phyloP scores from a whole-genome alignment of 768 basidiomycete species.

The Infundibulicybe gibba region DNA sequence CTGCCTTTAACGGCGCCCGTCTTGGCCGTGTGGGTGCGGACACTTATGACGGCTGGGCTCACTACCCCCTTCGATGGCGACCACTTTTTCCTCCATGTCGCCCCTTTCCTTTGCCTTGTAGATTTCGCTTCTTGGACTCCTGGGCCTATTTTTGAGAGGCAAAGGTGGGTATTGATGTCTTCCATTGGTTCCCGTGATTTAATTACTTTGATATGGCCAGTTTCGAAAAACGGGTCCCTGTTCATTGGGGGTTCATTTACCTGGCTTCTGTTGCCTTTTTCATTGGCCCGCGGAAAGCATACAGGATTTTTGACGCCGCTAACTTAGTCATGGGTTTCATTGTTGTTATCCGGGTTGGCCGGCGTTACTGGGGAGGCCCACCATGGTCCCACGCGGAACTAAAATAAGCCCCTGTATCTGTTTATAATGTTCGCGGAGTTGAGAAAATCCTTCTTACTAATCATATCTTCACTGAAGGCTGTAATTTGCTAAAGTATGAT shows the following conservation, averaged over 20 bases:
- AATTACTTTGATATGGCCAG: conserved; percentile 20
- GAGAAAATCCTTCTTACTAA: no score
- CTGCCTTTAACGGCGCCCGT: conserved; percentile 76
- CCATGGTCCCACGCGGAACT: conserved; percentile 20
- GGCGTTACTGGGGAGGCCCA: conserved; percentile 44
- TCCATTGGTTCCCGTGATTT: conserved; percentile 1
- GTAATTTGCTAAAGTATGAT: no score
- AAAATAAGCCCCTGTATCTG: no score
- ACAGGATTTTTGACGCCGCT: conserved; percentile 61
- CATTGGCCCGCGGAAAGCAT: conserved; percentile 64
- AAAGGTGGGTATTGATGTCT: conserved; percentile 27
- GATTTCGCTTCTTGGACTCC: conserved; percentile 56
- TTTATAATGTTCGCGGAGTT: no score
- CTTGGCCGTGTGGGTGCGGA: conserved; percentile 87
- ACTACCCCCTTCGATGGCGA: conserved; percentile 81
- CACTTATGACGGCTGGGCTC: conserved; percentile 74
- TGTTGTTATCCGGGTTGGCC: conserved; percentile 43
- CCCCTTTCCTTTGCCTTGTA: conserved; percentile 61
- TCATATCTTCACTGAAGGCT: no score
- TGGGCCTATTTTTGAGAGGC: conserved; percentile 35
- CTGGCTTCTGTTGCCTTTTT: conserved; percentile 55
- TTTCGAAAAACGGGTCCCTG: conserved; percentile 35
- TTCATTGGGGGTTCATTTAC: conserved; percentile 50
- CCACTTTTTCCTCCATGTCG: conserved; percentile 64
- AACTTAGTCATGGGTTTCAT: conserved; percentile 44